Evolutionary conservation across 2,329 filamentous ascomycete species (phyloP), one percentile per base, ranked within the genome.

Genomic region (Alternaria dauci): DNA sequence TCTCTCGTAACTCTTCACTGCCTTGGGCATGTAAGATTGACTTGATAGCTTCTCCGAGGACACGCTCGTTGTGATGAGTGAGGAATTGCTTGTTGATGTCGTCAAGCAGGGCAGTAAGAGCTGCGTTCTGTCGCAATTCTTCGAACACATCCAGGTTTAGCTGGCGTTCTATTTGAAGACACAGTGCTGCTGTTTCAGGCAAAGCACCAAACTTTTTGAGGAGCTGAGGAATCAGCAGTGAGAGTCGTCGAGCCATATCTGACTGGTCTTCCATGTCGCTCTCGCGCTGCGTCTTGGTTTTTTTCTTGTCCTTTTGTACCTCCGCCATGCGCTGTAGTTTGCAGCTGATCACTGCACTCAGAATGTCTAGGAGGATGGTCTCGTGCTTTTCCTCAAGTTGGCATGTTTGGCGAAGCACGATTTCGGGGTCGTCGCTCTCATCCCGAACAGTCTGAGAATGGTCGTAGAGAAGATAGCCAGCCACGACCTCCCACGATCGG

Each of bases 51-150:
- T 97, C 94, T 11, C 88, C 88, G 46, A 99, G 84, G 18, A 98
- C 94, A 56, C 87, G 87, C 70, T 92, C 91, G 71, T 96, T 92
- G 43, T 92, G 91, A 74, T 99, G 95, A n/a, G 93, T 89, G 70
- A 91, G 89, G 80, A 99, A 98, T 71, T 99, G 95, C 59, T 92
- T 93, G 77, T 92, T 93, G 69, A 98, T 93, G 71, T 97, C 94
- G 68, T 97, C 93, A 1, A 99, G 83, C 30, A 98, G 82, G 23
- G 90, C 88, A 7, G 89, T 87, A 73, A 96, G 96, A 2, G 90
- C 89, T 0, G 92, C 88, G 67, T 96, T 93, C 75, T 97, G 93
- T 52, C 94, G 90, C 38, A 98, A 83, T 72, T 96, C 92, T 74
- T 94, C 90, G 74, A 98, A 96, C 23, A 94, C 87, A 41, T 94